Base-by-base conservation (phyloP, 1,284 basidiomycete species). In the Inonotus obliquus region DNA sequence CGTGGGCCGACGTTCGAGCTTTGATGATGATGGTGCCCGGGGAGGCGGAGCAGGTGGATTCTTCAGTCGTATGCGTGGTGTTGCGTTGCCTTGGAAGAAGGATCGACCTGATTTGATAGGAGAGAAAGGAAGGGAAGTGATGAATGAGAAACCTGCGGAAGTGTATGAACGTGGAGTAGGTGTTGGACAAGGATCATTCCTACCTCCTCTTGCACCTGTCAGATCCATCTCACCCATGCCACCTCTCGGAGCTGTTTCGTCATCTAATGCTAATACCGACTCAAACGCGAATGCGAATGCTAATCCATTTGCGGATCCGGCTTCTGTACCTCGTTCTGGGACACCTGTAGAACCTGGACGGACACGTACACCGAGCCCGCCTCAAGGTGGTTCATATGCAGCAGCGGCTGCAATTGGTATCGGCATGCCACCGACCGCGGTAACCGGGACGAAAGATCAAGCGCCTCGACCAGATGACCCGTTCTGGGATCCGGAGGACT, bases 401-500 rank as follows among this genome's bases (percentile, higher is more conserved):
- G 41, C 6, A 14, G 17, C 41, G 10, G 21, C 38, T n/a, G 54
- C 39, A 25, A 25, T 17, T 19, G 52, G 29, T 9, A 13, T 13
- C 27, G 29, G 32, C 9, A 32, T 32, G 32, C 32, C 23, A 2
- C 37, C 54, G 17, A 23, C 54, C n/a, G n/a, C n/a, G n/a, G n/a
- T n/a, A 39, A 17, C 6, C 2, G 19, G 0, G 29, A 47, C 14
- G 41, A 45, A 25, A 23, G 47, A 38, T 7, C 13, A 27, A 53
- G 27, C 54, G n/a, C 29, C 57, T 14, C 54, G 35, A 27, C 29
- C 37, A 3, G 48, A 59, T 10, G 59, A 61, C 41, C 59, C 59
- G 9, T 61, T 61, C 59, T 61, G 59, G 59, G 59, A 61, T 25
- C 59, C 59, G 1, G 53, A 61, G 35, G 59, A 61, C 48, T 23